Evolutionary conservation across 1,139 yeast species (phyloP).

Genomic region (Candida smagusa): DNA sequence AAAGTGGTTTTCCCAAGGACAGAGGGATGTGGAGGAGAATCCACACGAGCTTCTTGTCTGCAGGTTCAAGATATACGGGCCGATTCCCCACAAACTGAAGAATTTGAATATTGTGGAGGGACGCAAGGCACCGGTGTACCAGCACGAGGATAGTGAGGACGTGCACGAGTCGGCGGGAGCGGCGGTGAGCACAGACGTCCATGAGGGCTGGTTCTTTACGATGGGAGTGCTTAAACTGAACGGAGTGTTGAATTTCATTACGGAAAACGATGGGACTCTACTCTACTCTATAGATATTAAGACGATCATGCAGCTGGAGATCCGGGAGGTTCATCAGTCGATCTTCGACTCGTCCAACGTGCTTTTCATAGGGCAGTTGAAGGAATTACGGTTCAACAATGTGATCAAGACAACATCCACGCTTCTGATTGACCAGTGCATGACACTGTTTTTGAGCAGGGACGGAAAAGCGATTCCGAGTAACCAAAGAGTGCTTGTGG

Average conservation of each 20-base stretch:
- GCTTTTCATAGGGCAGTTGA: constrained; percentile 55
- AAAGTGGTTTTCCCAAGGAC: constrained; percentile 51
- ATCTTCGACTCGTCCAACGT: constrained; percentile 60
- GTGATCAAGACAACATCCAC: constrained; percentile 32
- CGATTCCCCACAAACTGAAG: constrained; percentile 44
- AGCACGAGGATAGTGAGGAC: constrained; percentile 18
- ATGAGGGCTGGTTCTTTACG: constrained; percentile 72
- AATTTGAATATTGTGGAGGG: constrained; percentile 41
- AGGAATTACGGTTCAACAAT: constrained; percentile 49
- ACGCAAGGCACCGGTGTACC: constrained; percentile 46
- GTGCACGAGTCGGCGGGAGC: constrained; percentile 4
- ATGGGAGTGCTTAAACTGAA: constrained; percentile 69
- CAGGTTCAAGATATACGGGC: constrained; percentile 63
- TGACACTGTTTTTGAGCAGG: constrained; percentile 24
- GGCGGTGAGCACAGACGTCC: constrained; percentile 13
- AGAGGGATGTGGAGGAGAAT: constrained; percentile 22
- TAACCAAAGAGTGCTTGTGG: constrained; percentile 48
- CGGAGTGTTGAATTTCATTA: constrained; percentile 62
- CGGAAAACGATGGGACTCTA: constrained; percentile 66
- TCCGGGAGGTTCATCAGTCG: constrained; percentile 66
- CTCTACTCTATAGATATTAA: constrained; percentile 62
- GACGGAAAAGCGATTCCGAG: constrained; percentile 34
- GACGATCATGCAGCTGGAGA: constrained; percentile 57
- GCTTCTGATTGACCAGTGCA: constrained; percentile 18
- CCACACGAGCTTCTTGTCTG: constrained; percentile 54